Percentiles rank a stretch among this genome's conserved stretches.
Conservation (phyloP, 306 rosid genomes). For the Astragalus glycyphyllos region DNA sequence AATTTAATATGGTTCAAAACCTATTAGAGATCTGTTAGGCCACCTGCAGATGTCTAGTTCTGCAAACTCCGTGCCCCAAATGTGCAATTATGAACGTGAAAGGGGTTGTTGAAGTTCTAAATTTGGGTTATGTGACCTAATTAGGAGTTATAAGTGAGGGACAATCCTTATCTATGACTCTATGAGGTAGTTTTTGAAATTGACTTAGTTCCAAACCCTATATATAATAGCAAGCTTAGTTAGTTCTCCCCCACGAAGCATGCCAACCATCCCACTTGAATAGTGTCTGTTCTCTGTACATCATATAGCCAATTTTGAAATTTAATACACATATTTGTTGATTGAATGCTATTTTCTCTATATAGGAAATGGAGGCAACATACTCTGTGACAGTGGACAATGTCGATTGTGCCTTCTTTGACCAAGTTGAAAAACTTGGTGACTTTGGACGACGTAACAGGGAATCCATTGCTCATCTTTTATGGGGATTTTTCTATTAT, state of each 20-base stretch:
- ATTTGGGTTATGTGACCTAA: too few species aligned
- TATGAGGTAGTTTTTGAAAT: too few species aligned
- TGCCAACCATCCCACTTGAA: slow-evolving; percentile 4
- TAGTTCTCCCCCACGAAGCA: slow-evolving; percentile 21
- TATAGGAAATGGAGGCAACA: slow-evolving; percentile 75
- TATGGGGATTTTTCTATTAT: slow-evolving; percentile 91
- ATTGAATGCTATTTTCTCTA: slow-evolving; percentile 16
- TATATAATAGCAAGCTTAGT: background rate
- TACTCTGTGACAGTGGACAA: slow-evolving; percentile 70
- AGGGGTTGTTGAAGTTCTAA: too few species aligned
- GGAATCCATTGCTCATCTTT: slow-evolving; percentile 82
- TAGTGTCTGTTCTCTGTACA: background rate
- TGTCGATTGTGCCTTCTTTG: slow-evolving; percentile 77
- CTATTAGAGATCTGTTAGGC: too few species aligned
- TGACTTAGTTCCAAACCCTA: too few species aligned
- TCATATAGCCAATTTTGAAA: background rate
- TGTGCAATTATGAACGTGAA: too few species aligned
- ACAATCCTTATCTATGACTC: too few species aligned
- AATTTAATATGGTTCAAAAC: too few species aligned
- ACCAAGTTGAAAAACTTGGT: slow-evolving; percentile 69
- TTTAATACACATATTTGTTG: background rate
- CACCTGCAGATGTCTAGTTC: too few species aligned
- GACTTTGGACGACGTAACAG: slow-evolving; percentile 71
- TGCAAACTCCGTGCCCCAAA: too few species aligned
- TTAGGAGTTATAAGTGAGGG: too few species aligned